Evolutionary conservation across 495 filamentous ascomycete genomes (phyloP).

Genomic region (Glutinoglossum americanum): DNA sequence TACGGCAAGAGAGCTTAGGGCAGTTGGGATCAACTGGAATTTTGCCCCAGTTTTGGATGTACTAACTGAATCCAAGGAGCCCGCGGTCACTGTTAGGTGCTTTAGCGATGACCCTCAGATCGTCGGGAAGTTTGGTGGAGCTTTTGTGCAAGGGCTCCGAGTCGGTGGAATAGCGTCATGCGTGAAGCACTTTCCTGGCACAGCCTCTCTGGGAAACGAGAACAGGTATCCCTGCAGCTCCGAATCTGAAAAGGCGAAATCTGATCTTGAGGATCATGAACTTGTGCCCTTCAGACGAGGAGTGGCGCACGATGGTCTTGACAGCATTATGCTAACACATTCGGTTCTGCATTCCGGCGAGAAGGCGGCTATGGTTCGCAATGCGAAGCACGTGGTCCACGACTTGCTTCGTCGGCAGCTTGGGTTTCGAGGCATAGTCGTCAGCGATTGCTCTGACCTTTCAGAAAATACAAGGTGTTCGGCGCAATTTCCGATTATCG

Average conservation of each 20-base stretch:
- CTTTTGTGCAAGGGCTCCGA: constrained; percentile 15
- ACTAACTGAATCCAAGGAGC: constrained; percentile 11
- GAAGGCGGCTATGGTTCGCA: constrained; percentile 5
- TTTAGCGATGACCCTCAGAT: constrained; percentile 16
- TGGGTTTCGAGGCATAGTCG: constrained; percentile 15
- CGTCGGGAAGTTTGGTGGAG: constrained; percentile 15
- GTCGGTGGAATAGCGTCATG: constrained; percentile 15
- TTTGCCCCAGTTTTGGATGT: constrained; percentile 18
- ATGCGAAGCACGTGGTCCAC: constrained; percentile 14
- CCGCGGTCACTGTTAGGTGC: constrained; percentile 11
- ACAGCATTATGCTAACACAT: constrained; percentile 14
- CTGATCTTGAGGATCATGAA: constrained; percentile 13
- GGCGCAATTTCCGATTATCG: constrained; percentile 10
- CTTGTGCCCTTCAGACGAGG: constrained; percentile 16
- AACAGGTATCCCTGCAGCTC: constrained; percentile 3
- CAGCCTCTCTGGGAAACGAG: neutral
- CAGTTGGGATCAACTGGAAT: constrained; percentile 18
- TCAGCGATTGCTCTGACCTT: constrained; percentile 17
- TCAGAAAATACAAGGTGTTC: constrained; percentile 9
- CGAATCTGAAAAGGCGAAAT: constrained; percentile 10
- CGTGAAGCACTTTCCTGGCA: constrained; percentile 17
- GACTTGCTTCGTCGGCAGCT: constrained; percentile 16
- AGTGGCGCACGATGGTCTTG: constrained; percentile 12
- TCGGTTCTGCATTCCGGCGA: constrained; percentile 12
- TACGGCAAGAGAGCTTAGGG: constrained; percentile 15